These are phyloP conservation scores for Bjerkandera adusta DNA, from an alignment of 1,284 basidiomycete species.

Conservation along the genomic window DNA sequence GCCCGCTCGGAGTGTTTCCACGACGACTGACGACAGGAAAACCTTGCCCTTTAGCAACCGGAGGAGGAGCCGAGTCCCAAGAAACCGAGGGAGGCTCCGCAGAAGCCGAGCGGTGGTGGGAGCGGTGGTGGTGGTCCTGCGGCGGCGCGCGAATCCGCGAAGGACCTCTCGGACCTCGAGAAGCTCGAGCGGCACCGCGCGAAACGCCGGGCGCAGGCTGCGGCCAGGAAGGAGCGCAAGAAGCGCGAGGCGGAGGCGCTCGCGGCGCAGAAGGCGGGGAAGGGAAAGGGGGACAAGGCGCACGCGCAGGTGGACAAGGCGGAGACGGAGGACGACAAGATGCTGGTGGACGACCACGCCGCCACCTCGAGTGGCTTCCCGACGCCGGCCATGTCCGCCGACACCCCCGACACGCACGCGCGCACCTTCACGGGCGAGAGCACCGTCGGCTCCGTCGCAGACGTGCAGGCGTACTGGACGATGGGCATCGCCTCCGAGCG, in stretches of 20 bases:
- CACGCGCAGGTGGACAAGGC: not conserved
- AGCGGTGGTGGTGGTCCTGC: no score
- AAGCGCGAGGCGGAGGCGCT: slow-evolving; percentile 15
- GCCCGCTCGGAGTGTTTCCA: no score
- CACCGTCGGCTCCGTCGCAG: slow-evolving; percentile 45
- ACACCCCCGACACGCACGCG: slow-evolving; percentile 5
- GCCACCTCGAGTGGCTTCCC: slow-evolving; percentile 6
- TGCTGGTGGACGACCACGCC: slow-evolving; percentile 1
- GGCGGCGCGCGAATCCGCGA: slow-evolving; percentile 2
- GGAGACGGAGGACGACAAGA: not conserved
- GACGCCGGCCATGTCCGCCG: slow-evolving; percentile 3
- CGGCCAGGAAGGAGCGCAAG: slow-evolving; percentile 22
- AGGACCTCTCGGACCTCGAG: slow-evolving; percentile 18
- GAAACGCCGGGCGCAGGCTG: slow-evolving; percentile 27
- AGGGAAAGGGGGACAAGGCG: slow-evolving; percentile 7
- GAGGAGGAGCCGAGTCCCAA: no score
- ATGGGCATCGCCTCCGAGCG: slow-evolving; percentile 24
- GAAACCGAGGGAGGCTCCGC: no score
- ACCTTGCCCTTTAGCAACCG: no score
- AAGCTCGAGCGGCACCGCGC: slow-evolving; percentile 26
- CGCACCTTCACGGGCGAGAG: slow-evolving; percentile 19
- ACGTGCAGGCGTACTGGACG: slow-evolving; percentile 28
- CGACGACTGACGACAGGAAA: no score
- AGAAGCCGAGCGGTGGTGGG: no score
- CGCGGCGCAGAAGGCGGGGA: slow-evolving; percentile 18